These are phyloP conservation scores for Lathyrus oleraceus DNA, from an alignment of 306 rosid genomes.

Conservation along the genomic window DNA sequence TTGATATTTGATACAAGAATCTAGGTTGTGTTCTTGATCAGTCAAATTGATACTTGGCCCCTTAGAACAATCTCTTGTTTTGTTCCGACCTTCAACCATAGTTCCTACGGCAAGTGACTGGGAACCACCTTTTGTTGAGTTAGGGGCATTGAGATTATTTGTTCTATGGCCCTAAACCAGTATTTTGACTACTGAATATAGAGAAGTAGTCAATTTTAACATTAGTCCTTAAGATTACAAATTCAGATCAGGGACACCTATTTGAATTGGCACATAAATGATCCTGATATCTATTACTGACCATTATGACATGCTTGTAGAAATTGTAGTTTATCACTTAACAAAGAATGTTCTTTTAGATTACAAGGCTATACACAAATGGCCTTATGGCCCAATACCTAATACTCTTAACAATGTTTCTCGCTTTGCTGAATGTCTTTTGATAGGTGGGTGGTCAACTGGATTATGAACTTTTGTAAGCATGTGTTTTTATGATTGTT, in stretches of 20 bases:
- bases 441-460: constrained; percentile 3
- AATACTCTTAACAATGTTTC: background rate
- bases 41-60: constrained; percentile 3
- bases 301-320: constrained; percentile 9
- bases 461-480: constrained; percentile 1
- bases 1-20: constrained; percentile 14
- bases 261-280: constrained; percentile 4
- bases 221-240: constrained; percentile 6
- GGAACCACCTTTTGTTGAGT: constrained; percentile 13
- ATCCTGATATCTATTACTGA: constrained; percentile 12
- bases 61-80: constrained; percentile 23
- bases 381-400: background rate
- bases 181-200: constrained; percentile 29
- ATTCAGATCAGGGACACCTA: constrained; percentile 12
- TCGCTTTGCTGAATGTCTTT: constrained; percentile 3
- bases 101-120: background rate
- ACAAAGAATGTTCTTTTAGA: background rate
- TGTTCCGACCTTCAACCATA: constrained; percentile 1
- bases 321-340: background rate
- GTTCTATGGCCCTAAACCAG: constrained; percentile 12
- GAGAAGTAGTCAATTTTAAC: constrained; percentile 6
- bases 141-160: constrained; percentile 15
- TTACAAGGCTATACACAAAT: background rate
- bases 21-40: constrained; percentile 22
- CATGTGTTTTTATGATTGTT: background rate